These are phyloP conservation scores for Tinospora cordifolia DNA, from an alignment of 164 flowering plant species.

Conservation along the genomic window DNA sequence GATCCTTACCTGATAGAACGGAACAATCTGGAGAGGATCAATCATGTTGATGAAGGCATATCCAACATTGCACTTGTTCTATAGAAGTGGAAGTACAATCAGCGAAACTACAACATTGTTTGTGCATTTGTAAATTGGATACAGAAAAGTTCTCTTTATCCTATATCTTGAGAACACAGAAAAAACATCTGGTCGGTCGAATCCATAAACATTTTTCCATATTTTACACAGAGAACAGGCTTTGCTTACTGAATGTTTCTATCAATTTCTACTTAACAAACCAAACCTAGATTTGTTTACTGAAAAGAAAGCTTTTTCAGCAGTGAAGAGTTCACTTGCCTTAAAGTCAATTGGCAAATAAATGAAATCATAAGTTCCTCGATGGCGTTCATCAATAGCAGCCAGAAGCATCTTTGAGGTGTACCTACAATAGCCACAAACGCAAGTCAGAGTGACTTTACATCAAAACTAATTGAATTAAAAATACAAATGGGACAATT, in stretches of 20 bases:
- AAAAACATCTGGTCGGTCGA: too few relatives aligned
- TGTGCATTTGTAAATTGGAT: not conserved
- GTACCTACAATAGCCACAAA: conserved; percentile 37
- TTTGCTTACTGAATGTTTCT: too few relatives aligned
- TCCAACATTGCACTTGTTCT: conserved; percentile 94
- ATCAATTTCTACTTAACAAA: too few relatives aligned
- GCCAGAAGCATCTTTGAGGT: conserved; percentile 86
- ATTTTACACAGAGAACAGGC: too few relatives aligned
- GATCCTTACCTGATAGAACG: conserved; percentile 56
- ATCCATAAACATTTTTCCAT: too few relatives aligned
- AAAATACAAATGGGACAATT: not conserved
- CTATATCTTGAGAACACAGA: too few relatives aligned
- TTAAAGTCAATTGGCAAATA: conserved; percentile 87
- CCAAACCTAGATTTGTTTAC: too few relatives aligned
- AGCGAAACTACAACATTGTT: not conserved
- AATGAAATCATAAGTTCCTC: conserved; percentile 74
- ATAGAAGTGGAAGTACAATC: conserved; percentile 8
- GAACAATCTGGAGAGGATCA: conserved; percentile 56
- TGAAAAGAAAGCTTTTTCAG: not conserved
- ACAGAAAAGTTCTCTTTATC: too few relatives aligned
- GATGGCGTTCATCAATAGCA: conserved; percentile 65
- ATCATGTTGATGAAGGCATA: conserved; percentile 88
- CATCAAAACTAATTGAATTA: not conserved
- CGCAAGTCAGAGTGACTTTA: not conserved
- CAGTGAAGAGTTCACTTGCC: conserved; percentile 31